phyloP scores from a whole-genome alignment of 2,329 filamentous ascomycete species.

The Thielaviopsis populi region DNA sequence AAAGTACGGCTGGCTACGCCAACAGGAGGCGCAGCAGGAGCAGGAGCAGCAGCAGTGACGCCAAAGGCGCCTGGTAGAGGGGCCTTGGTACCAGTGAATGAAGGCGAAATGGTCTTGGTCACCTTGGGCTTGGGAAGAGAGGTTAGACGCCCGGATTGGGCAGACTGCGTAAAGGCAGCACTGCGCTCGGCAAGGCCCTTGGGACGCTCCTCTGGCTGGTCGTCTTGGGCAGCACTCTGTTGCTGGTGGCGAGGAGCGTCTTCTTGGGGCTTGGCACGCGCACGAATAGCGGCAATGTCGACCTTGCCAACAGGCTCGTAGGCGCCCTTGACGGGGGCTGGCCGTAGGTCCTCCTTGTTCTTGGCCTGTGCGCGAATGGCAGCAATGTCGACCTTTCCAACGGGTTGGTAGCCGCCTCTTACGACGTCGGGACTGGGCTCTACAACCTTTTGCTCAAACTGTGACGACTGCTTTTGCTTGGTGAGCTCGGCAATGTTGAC shows the following conservation, averaged over 20 bases:
- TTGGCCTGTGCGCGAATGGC: slow-evolving; percentile 65
- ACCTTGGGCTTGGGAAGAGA: slow-evolving; percentile 89
- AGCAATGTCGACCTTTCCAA: slow-evolving; percentile 95
- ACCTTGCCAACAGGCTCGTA: slow-evolving; percentile 96
- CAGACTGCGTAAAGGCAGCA: slow-evolving; percentile 48
- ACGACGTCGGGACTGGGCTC: slow-evolving; percentile 50
- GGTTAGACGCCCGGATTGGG: slow-evolving; percentile 63
- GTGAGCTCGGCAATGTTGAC: slow-evolving; percentile 82
- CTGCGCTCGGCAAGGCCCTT: slow-evolving; percentile 62
- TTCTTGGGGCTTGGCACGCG: slow-evolving; percentile 48
- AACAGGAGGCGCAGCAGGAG: slow-evolving; percentile 40
- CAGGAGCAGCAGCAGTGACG: slow-evolving; percentile 44
- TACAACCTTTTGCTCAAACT: slow-evolving; percentile 23
- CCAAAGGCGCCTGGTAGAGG: slow-evolving; percentile 58
- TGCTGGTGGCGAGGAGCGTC: slow-evolving; percentile 23
- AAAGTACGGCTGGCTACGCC: slow-evolving; percentile 82
- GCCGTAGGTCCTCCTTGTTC: slow-evolving; percentile 60
- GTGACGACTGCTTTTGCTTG: slow-evolving; percentile 39
- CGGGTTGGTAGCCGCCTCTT: slow-evolving; percentile 74
- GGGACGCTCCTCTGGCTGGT: slow-evolving; percentile 26
- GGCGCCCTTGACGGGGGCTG: slow-evolving; percentile 72
- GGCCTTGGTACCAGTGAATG: slow-evolving; percentile 79
- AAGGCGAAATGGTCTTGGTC: slow-evolving; percentile 65
- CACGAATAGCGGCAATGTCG: slow-evolving; percentile 85
- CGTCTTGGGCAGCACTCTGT: slow-evolving; percentile 22